phyloP scores from a whole-genome alignment of 2,329 filamentous ascomycete genomes.

The Fusarium mangiferae region DNA sequence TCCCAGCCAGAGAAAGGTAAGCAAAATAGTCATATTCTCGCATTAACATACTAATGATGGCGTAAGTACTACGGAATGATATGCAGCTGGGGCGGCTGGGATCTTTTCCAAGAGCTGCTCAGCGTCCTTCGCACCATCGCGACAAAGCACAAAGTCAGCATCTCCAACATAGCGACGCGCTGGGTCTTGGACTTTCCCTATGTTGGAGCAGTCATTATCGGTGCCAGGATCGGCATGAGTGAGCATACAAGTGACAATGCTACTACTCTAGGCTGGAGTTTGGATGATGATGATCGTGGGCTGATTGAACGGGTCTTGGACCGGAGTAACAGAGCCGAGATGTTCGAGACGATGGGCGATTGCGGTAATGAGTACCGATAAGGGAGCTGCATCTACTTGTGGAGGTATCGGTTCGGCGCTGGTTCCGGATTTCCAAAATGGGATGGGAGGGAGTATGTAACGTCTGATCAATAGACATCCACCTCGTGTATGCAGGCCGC shows the following conservation, averaged over 20 bases:
- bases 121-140: background rate
- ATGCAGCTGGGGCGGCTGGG: background rate
- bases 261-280: background rate
- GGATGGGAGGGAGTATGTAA: background rate
- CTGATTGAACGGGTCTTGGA: background rate
- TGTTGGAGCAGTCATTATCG: background rate
- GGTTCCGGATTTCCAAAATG: background rate
- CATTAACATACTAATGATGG: fast-evolving
- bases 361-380: background rate
- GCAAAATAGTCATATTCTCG: fast-evolving
- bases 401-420: background rate
- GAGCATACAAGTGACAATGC: background rate
- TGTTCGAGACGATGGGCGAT: background rate
- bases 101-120: background rate
- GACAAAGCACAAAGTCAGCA: background rate
- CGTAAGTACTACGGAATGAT: background rate
- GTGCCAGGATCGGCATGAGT: background rate
- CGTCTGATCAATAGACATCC: background rate
- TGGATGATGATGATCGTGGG: background rate
- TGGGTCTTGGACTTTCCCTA: background rate
- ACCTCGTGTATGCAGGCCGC: background rate
- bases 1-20: background rate
- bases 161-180: background rate
- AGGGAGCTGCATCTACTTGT: fast-evolving
- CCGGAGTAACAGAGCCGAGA: background rate